These are phyloP conservation scores for Hirschioporus abietinus DNA, from an alignment of 768 basidiomycete species.

Conservation along the genomic window DNA sequence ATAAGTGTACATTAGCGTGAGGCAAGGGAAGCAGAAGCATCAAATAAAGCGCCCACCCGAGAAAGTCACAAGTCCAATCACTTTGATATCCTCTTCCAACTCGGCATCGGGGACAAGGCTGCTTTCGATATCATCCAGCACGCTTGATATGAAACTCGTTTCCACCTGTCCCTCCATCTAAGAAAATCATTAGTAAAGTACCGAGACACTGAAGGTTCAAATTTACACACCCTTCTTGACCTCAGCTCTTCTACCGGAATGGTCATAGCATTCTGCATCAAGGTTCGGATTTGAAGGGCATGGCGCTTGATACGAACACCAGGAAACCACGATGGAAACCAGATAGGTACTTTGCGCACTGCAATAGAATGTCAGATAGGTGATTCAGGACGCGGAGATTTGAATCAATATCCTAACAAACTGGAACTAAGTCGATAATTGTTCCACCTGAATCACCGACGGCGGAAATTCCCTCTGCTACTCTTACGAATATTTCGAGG, in stretches of 20 bases:
- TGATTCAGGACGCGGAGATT: neutral
- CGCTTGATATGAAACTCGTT: neutral
- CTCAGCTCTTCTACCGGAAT: neutral
- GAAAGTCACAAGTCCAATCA: neutral
- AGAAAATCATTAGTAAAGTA: neutral
- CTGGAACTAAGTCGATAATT: neutral
- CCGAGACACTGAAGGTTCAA: neutral
- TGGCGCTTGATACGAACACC: neutral
- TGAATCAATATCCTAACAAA: neutral
- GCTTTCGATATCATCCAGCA: neutral
- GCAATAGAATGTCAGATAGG: neutral
- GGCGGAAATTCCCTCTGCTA: neutral
- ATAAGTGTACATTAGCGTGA: neutral
- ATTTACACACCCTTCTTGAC: neutral
- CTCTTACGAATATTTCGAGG: neutral
- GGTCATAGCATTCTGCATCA: neutral
- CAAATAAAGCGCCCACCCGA: neutral
- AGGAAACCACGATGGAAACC: neutral
- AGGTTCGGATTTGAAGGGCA: neutral
- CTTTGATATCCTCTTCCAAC: neutral
- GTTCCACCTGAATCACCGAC: neutral
- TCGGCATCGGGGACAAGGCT: neutral
- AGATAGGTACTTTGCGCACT: neutral
- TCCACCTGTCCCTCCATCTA: neutral
- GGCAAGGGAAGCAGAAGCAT: constrained; percentile 34